A percentile compares a stretch with the other conserved stretches of the same genome.
Evolutionary conservation across 2,329 filamentous ascomycete species (phyloP).

Genomic region (Neonectria sp.): DNA sequence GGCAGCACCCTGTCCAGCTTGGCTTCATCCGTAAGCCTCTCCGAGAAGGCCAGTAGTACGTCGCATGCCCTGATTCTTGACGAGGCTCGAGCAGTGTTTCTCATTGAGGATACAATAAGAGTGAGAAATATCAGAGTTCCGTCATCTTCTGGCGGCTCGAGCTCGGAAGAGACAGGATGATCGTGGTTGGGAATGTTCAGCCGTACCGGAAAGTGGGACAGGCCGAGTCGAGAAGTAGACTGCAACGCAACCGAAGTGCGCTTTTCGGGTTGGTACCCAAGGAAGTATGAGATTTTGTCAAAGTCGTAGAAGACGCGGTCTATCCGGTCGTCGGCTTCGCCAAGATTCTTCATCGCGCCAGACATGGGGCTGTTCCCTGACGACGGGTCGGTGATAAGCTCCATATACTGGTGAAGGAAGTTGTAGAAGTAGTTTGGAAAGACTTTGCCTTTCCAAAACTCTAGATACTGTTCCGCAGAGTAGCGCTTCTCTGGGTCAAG

Average conservation of each 20-base stretch:
- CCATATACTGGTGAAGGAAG: slow-evolving; percentile 98
- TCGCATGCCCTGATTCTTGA: slow-evolving; percentile 92
- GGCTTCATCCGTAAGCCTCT: slow-evolving; percentile 92
- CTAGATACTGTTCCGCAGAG: slow-evolving; percentile 92
- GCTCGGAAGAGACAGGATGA: slow-evolving; percentile 74
- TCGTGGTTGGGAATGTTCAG: slow-evolving; percentile 90
- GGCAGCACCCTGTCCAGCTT: slow-evolving; percentile 95
- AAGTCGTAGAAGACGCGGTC: slow-evolving; percentile 95
- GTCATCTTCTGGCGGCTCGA: slow-evolving; percentile 80
- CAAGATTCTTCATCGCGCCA: slow-evolving; percentile 77
- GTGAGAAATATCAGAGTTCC: slow-evolving; percentile 94
- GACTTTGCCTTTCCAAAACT: slow-evolving; percentile 91
- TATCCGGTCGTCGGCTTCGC: slow-evolving; percentile 93
- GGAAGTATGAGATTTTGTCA: slow-evolving; percentile 96
- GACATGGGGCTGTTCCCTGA: slow-evolving; percentile 82
- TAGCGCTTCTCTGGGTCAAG: slow-evolving; percentile 93
- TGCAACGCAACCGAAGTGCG: slow-evolving; percentile 48
- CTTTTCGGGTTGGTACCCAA: slow-evolving; percentile 78
- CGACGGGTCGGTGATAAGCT: slow-evolving; percentile 90
- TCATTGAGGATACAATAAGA: slow-evolving; percentile 87
- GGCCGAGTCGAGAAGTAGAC: slow-evolving; percentile 61
- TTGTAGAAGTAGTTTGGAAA: slow-evolving; percentile 98
- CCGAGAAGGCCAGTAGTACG: slow-evolving; percentile 90
- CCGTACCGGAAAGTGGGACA: slow-evolving; percentile 82
- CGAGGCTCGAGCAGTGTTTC: slow-evolving; percentile 91